Evolutionary conservation across 768 basidiomycete genomes (phyloP), one percentile per base, ranked within the genome.

Genomic region (Hypsizygus marmoreus): DNA sequence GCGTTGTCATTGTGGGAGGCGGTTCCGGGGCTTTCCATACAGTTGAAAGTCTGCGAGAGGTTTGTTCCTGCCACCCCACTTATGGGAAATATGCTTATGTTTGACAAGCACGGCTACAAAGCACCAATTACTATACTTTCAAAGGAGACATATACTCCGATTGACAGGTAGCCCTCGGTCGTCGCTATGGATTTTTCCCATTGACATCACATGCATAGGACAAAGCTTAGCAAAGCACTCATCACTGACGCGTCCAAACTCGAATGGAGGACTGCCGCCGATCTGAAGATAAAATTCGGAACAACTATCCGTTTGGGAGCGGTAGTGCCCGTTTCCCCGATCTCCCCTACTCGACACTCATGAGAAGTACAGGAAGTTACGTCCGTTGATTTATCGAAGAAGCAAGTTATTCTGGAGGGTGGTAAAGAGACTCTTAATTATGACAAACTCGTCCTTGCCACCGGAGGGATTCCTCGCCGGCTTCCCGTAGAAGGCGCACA

Each of bases 191-290:
- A 31, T 42, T 25, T 14, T 47, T 11, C 24, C 49, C 33, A 33
- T 43, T 47, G 36, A 30, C 38, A 14, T 16, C 40, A 39, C n/a
- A 53, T 43, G 11, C 24, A 24, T 52, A 89, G 91, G 49, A 94
- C 94, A 32, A 95, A 89, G 68, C 73, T 95, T 43, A 91, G 90
- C 67, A 95, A 97, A 65, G 83, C 82, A 2, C 80, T 95, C 40
- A 76, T 85, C 31, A 84, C 85, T 13, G 90, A 94, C 56, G 66
- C 84, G 1, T 67, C 80, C n/a, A 91, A 92, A 67, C 66, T 95
- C 25, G 81, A 87, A 63, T 89, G 79, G 74, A 78, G 81, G 13
- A 76, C 79, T 2, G 73, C 84, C 12, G 81, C 85, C 17, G 88
- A 88, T 59, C 74, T 92, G 47, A 86, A 84, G 63, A 81, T 85